phyloP scores from a whole-genome alignment of 108 stramenopile species.

The Nitzschia sp. region DNA sequence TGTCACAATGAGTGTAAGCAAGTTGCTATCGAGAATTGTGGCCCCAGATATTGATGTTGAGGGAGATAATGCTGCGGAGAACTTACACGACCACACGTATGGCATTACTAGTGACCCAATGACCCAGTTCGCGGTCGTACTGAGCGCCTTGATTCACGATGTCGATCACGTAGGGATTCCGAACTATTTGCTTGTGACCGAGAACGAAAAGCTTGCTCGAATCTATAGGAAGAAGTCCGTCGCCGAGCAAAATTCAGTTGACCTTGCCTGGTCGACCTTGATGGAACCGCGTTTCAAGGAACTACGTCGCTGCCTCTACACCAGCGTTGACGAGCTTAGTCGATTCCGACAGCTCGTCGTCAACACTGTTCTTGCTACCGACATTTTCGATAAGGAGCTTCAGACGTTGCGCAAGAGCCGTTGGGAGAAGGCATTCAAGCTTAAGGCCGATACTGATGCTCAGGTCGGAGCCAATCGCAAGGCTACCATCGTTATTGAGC shows the following conservation, averaged over 20 bases:
- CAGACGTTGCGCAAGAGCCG: conserved; percentile 22
- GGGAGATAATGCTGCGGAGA: conserved; percentile 4
- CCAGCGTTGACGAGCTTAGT: conserved; percentile 12
- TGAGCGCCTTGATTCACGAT: conserved; percentile 61
- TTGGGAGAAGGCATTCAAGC: conserved; percentile 37
- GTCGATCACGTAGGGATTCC: conserved; percentile 55
- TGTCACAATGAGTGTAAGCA: conserved; percentile 49
- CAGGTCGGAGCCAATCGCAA: background rate
- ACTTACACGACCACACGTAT: conserved; percentile 39
- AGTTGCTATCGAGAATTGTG: conserved; percentile 49
- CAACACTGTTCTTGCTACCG: conserved; percentile 42
- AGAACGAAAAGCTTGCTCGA: conserved; percentile 27
- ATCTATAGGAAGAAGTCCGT: conserved; percentile 37
- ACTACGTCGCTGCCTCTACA: conserved; percentile 23
- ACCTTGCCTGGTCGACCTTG: conserved; percentile 43
- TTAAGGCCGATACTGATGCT: background rate
- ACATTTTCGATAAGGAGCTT: conserved; percentile 38
- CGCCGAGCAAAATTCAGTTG: conserved; percentile 54
- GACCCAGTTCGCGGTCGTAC: conserved; percentile 52
- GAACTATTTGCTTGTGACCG: conserved; percentile 51
- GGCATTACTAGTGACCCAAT: conserved; percentile 49
- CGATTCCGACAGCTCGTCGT: conserved; percentile 42
- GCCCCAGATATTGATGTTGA: conserved; percentile 35
- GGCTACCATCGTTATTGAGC: conserved; percentile 9
- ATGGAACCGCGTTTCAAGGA: conserved; percentile 38